Conservation (phyloP, 2,329 filamentous ascomycete genomes). For the Claviceps lovelessii region DNA sequence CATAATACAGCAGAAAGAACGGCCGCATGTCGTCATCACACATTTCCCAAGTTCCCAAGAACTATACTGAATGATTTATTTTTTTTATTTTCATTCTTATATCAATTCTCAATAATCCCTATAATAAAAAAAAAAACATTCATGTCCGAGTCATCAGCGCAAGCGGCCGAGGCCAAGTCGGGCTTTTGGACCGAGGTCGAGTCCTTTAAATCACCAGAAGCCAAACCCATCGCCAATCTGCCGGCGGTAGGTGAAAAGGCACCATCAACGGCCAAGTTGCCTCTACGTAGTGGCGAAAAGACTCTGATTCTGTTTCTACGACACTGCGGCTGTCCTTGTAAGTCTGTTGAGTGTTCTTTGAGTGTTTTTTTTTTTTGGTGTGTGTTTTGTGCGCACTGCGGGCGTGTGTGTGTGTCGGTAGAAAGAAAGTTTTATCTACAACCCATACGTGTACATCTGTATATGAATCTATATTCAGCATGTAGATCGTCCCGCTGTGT, state of each 20-base stretch:
- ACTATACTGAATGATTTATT: not conserved
- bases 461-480: too few species aligned
- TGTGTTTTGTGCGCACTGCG: too few species aligned
- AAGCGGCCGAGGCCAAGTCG: slow-evolving; percentile 4
- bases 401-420: too few species aligned
- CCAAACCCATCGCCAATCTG: slow-evolving; percentile 28
- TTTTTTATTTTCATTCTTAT: not conserved
- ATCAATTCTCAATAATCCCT: not conserved
- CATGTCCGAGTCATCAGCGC: slow-evolving; percentile 2
- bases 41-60: too few species aligned
- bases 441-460: too few species aligned
- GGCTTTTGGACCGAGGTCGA: slow-evolving; percentile 24
- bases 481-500: too few species aligned
- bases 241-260: slow-evolving; percentile 42
- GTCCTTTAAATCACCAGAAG: slow-evolving; percentile 25
- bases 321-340: slow-evolving; percentile 64
- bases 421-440: too few species aligned
- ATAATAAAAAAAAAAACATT: too few species aligned
- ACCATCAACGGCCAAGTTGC: slow-evolving; percentile 37
- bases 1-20: not conserved
- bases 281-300: slow-evolving; percentile 39
- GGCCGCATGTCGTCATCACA: not conserved
- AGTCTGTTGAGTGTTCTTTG: slow-evolving; percentile 11
- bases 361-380: not conserved
- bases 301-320: slow-evolving; percentile 53